These are phyloP conservation scores for Lepidium africanum DNA, from an alignment of 345 rosid species.

Conservation along the genomic window DNA sequence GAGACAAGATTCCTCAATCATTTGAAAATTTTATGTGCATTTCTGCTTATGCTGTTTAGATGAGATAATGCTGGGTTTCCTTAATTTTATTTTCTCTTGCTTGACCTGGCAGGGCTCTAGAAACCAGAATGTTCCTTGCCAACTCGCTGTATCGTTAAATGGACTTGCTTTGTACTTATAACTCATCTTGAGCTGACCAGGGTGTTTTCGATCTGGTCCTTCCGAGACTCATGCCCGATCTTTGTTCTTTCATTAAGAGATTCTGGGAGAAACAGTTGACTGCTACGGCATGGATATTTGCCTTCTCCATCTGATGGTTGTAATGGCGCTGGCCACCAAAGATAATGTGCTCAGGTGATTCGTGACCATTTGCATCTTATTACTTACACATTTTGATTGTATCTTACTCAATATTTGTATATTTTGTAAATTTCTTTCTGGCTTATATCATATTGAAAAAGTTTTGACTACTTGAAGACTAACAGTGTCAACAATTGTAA, in stretches of 20 bases:
- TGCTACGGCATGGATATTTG: background rate
- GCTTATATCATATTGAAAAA: background rate
- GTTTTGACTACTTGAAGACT: constrained; percentile 6
- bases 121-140: constrained; percentile 26
- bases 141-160: background rate
- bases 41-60: background rate
- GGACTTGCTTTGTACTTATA: background rate
- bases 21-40: background rate
- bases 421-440: background rate
- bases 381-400: constrained; percentile 10
- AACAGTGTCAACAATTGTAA: background rate
- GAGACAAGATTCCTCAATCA: background rate
- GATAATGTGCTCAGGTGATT: constrained; percentile 16
- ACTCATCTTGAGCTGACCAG: background rate
- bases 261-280: background rate
- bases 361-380: background rate
- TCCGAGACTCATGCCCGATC: background rate
- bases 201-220: background rate
- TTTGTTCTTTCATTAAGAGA: background rate
- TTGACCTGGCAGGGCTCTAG: constrained; percentile 27
- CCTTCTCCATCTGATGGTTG: constrained; percentile 1
- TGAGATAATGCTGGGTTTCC: background rate
- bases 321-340: background rate
- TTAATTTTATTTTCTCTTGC: background rate
- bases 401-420: background rate